Conservation (phyloP, 176 grass and related monocot species). For the Tillandsia fasciculata region DNA sequence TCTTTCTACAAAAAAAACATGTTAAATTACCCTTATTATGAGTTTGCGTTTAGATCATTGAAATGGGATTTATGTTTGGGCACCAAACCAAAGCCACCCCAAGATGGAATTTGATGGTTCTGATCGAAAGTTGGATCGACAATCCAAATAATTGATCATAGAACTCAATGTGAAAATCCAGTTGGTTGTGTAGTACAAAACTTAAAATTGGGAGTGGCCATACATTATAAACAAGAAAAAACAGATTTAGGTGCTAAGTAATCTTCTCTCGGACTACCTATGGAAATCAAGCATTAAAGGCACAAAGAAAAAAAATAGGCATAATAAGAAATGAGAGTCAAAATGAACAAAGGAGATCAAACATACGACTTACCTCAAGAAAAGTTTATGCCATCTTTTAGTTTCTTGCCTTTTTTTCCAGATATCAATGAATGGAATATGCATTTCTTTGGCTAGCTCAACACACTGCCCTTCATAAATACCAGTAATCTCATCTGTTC, state of each 20-base stretch:
- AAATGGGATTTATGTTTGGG: too few species aligned
- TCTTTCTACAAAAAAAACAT: too few species aligned
- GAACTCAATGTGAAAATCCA: background rate
- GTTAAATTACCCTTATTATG: too few species aligned
- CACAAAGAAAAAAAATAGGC: background rate
- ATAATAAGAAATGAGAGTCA: background rate
- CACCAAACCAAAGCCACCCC: too few species aligned
- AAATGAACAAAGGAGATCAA: background rate
- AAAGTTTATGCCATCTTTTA: slow-evolving; percentile 53
- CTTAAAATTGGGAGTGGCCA: too few species aligned
- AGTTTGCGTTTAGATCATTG: too few species aligned
- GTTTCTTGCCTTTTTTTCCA: slow-evolving; percentile 74
- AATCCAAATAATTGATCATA: background rate
- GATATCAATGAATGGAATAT: slow-evolving; percentile 53
- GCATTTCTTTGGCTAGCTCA: slow-evolving; percentile 63
- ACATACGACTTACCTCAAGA: slow-evolving; percentile 57
- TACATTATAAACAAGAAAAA: too few species aligned
- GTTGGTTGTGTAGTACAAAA: too few species aligned
- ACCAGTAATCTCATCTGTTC: slow-evolving; percentile 78
- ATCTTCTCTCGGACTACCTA: background rate
- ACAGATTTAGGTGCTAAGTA: too few species aligned
- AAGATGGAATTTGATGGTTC: too few species aligned
- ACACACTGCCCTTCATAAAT: slow-evolving; percentile 70
- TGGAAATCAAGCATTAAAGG: background rate
- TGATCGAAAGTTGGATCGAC: background rate